Evolutionary conservation across 495 filamentous ascomycete species (phyloP), one percentile per base, ranked within the genome.

Genomic region (Neurospora pannonica): DNA sequence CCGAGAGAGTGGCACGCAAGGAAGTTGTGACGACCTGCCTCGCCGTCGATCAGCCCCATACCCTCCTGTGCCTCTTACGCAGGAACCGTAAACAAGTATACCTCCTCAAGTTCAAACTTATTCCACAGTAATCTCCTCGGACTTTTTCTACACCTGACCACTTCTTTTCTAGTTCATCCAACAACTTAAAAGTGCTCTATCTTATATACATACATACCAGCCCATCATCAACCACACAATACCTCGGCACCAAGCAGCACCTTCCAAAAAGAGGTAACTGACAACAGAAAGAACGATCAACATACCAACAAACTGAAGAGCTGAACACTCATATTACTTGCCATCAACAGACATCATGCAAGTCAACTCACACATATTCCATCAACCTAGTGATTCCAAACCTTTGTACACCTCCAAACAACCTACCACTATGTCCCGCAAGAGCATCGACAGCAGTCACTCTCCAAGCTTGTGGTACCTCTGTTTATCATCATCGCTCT

Each of bases 381-480:
- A 19, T 38, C 42, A 48, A 62, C 54, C 70, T 39, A n/a, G 6
- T 19, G 37, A 73, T 34, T 24, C 60, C 60, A 72, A 69, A 71
- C 21, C 38, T 67, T 21, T n/a, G 38, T 48, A 72, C 38, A 42
- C 21, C 70, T 62, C 34, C 43, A 48, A 42, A 36, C 43, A 70
- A 43, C 71, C 15, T 42, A 74, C 36, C n/a, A 77, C 62, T 71
- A 82, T 82, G 80, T 75, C 79, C 28, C 77, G 73, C 72, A 71
- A 71, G 62, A 78, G 79, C 77, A 72, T 39, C 42, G 78, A 79
- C 17, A 70, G 70, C 21, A 73, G 40, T 73, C 78, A 75, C 46
- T 77, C 77, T 74, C 77, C 77, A 43, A 40, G 54, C 60, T 75
- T 78, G 74, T 80, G 79, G 76, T 79, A 77, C 34, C 70, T 28